Conservation (phyloP, 306 rosid genomes). For the Castanea crenata region DNA sequence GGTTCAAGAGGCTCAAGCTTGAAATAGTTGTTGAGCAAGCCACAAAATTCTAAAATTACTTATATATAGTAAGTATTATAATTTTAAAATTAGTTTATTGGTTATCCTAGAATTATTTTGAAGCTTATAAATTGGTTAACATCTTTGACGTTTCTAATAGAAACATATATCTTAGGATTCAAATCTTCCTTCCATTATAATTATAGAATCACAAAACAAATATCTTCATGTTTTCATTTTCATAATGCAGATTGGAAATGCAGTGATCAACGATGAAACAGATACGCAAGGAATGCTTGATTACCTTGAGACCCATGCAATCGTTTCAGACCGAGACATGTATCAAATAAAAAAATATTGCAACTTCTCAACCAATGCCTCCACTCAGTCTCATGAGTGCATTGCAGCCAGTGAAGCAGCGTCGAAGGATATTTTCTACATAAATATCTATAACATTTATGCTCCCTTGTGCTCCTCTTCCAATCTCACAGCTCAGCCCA, state of each 20-base stretch:
- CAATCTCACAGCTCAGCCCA: constrained; percentile 53
- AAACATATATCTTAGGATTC: too few relatives aligned
- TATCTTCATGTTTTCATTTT: background rate
- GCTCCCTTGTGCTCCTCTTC: constrained; percentile 45
- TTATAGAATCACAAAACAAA: background rate
- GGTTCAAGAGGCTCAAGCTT: too few relatives aligned
- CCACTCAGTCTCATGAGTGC: constrained; percentile 22
- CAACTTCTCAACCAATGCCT: constrained; percentile 35
- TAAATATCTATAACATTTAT: constrained; percentile 67
- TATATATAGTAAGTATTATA: too few relatives aligned
- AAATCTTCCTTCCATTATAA: too few relatives aligned
- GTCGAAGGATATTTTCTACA: background rate
- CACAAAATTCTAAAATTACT: too few relatives aligned
- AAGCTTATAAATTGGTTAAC: too few relatives aligned
- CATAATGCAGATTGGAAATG: constrained; percentile 63
- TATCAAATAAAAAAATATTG: constrained; percentile 30
- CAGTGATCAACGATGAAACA: constrained; percentile 64
- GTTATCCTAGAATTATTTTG: too few relatives aligned
- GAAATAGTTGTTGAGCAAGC: too few relatives aligned
- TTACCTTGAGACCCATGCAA: constrained; percentile 52
- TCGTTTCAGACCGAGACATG: constrained; percentile 38
- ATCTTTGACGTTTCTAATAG: too few relatives aligned
- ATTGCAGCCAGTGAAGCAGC: constrained; percentile 8
- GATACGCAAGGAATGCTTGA: constrained; percentile 56
- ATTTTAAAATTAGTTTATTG: too few relatives aligned